Evolutionary conservation across 176 grass and related monocot species (phyloP), one percentile per base, ranked within the genome.

Genomic region (Cenchrus americanus): DNA sequence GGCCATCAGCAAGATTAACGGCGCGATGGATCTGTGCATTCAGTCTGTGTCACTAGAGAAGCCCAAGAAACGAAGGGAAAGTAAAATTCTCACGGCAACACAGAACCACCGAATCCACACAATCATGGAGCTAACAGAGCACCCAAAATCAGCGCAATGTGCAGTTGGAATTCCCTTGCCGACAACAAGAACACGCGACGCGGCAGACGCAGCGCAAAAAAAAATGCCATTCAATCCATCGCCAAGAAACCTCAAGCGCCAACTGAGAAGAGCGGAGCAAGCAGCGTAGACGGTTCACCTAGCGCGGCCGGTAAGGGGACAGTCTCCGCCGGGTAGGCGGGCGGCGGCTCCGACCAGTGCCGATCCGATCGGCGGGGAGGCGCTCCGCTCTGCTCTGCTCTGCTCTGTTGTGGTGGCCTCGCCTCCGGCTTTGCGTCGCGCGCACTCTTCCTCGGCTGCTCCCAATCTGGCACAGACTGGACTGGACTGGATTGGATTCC

Each of bases 391-490:
- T 2, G 6, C 21, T n/a, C 55, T 21, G 55, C 19, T 22, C 51
- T 14, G 6, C 40, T 27, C 14, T 13, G 11, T 23, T 58, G n/a
- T 3, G 64, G 22, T 18, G 15, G 41, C 15, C 79, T 19, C 14
- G 42, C 12, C 79, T 27, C 14, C 44, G 15, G 80, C 40, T 82
- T 82, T 72, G 80, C 68, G 60, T 82, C 80, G 54, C 26, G 40
- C 54, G 22, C 68, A 82, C 68, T 62, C 61, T 63, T 63, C 54
- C 68, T 78, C 19, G 27, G 49, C 73, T 40, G 61, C 62, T 66
- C 79, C 77, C 43, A 71, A 60, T 71, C 79, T 30, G 79, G 50
- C 62, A 41, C 6, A 50, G 79, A 69, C 49, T 67, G 66, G 52
- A 70, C 37, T 77, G 54, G 26, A 37, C 27, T 52, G 47, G 78